A percentile compares a stretch with the other conserved stretches of the same genome.
These are phyloP conservation scores for Suhomyces bokatorum DNA, from an alignment of 1,139 yeast species.

Conservation along the genomic window DNA sequence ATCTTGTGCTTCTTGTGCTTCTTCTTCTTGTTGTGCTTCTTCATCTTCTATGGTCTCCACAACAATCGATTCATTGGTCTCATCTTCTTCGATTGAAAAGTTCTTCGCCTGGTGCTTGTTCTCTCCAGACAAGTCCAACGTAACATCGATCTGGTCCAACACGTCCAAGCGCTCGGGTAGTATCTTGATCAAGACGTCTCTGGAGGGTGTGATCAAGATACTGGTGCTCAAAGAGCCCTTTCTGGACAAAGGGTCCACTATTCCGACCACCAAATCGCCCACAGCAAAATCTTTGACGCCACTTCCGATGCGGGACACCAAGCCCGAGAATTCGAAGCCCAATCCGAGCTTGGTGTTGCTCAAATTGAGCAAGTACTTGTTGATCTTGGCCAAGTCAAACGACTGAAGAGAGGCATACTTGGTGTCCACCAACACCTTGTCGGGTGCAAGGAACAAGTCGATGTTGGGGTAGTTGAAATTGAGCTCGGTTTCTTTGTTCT, in stretches of 20 bases:
- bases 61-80: background rate
- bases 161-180: conserved; percentile 26
- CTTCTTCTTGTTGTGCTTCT: background rate
- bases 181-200: conserved; percentile 34
- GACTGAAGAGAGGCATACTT: conserved; percentile 42
- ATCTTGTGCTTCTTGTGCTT: background rate
- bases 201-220: conserved; percentile 34
- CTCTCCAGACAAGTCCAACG: conserved; percentile 4
- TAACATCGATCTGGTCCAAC: conserved; percentile 19
- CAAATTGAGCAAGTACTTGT: conserved; percentile 37
- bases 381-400: conserved; percentile 40
- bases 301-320: conserved; percentile 33
- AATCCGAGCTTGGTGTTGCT: conserved; percentile 43
- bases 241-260: conserved; percentile 33
- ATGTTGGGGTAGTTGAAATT: conserved; percentile 45
- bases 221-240: conserved; percentile 43
- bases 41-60: conserved; percentile 1
- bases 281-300: conserved; percentile 27
- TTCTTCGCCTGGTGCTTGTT: background rate
- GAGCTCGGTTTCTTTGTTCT: conserved; percentile 43
- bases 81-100: conserved; percentile 11
- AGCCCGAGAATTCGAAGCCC: conserved; percentile 47
- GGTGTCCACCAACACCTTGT: conserved; percentile 38
- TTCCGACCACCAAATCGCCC: conserved; percentile 42
- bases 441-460: conserved; percentile 35